Evolutionary conservation across 78 protist genomes (phyloP), one percentile per base, ranked within the genome.

Genomic region (Pelomyxa schiedti): DNA sequence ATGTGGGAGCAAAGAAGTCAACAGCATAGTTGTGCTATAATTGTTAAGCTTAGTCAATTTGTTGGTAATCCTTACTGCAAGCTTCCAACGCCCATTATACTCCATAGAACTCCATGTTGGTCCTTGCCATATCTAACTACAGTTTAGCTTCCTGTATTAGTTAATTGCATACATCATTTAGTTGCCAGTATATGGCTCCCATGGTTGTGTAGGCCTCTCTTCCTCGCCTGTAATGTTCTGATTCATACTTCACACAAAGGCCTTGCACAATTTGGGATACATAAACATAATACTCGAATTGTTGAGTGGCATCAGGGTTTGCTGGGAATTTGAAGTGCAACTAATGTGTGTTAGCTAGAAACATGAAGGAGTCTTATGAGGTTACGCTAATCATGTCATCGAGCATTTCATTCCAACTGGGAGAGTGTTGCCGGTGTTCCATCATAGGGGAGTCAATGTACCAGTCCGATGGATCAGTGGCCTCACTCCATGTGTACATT

Each of bases 171-270:
- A 89, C 70, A 66, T 89, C 90, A 29, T 85, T 81, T 30, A 87
- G 66, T 74, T 89, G 95, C 95, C 95, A 89, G 77, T 82, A 88
- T 16, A 90, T 68, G 1, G 81, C 70, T 24, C 95, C 95, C 91
- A 85, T 84, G 36, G 69, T 3, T 74, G 29, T 67, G 26, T 4
- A 76, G 4, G 79, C 74, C 43, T 77, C 53, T 28, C 75, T 36
- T 42, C 66, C 39, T 9, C 84, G 40, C 64, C 91, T 47, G 78
- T 69, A 89, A 66, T 83, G 90, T 42, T 85, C 92, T 38, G 83
- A 24, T 16, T 75, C 65, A 24, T 75, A 6, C 39, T 41, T 36
- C 58, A 29, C 22, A 75, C 87, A 77, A 35, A 72, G 1, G 9
- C 82, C 79, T 28, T 82, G 86, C 6, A 32, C 2, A 32, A 82